Percentiles rank a stretch among this genome's conserved stretches.
Evolutionary conservation across 192 early-diverging fungal genomes (phyloP).

Genomic region (Coemansia sp.): DNA sequence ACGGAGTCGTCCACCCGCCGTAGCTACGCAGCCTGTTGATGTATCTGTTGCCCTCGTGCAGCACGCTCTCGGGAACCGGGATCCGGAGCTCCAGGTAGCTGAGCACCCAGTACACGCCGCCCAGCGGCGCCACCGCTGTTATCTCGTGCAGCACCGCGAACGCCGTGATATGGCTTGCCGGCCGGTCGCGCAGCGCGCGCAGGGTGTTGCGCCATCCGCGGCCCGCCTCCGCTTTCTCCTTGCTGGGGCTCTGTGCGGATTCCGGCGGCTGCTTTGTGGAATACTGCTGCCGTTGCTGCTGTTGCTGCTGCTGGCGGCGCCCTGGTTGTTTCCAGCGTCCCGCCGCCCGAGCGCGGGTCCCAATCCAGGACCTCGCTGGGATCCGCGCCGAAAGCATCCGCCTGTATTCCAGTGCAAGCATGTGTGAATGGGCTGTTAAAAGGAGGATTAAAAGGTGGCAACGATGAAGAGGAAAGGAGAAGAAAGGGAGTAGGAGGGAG

Average conservation of each 20-base stretch:
- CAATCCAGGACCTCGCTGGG: too few species aligned
- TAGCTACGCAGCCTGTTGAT: conserved; percentile 60
- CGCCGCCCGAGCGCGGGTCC: too few species aligned
- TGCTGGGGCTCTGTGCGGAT: neutral
- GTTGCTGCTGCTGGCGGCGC: neutral
- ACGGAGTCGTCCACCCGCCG: conserved; percentile 34
- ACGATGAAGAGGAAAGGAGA: too few species aligned
- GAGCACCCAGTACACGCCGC: conserved; percentile 69
- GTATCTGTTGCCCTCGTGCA: conserved; percentile 61
- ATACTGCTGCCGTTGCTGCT: neutral
- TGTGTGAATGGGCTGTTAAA: too few species aligned
- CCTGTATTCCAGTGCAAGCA: too few species aligned
- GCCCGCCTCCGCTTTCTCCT: neutral
- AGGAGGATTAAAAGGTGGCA: too few species aligned
- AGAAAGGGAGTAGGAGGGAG: too few species aligned
- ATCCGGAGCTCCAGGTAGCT: conserved; percentile 57
- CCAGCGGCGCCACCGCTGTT: conserved; percentile 81
- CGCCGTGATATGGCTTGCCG: conserved; percentile 66
- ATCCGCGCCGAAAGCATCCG: too few species aligned
- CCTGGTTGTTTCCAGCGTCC: too few species aligned
- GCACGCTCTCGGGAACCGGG: conserved; percentile 65
- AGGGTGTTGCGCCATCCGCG: conserved; percentile 25
- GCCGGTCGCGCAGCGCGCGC: conserved; percentile 63
- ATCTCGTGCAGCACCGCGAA: conserved; percentile 87
- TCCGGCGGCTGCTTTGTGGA: neutral